Evolutionary conservation across 2,329 filamentous ascomycete species (phyloP), one percentile per base, ranked within the genome.

Genomic region (Diaporthe aspalathi): DNA sequence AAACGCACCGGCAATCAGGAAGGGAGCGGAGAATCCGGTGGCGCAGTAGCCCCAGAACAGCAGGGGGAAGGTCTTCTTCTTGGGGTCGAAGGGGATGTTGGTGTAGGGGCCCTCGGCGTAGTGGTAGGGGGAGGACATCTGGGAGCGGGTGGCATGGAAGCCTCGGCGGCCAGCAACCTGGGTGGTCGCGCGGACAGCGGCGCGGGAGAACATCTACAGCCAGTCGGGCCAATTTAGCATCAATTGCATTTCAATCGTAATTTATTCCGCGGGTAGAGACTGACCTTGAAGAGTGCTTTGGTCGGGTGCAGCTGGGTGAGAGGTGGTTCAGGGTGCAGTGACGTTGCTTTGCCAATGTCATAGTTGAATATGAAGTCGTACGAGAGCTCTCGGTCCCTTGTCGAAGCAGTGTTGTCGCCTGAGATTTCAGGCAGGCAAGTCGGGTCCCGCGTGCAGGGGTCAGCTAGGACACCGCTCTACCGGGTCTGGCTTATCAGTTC

Each of bases 1-100:
- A 76, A 71, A 88, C 88, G 80, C 81, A 90, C 89, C 80, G 76
- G 87, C 85, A 80, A 92, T 89, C 79, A 86, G 88, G 81, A 92
- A 91, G 76, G 91, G 91, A 70, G 86, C 85, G 80, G 85, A 80
- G 83, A 91, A 91, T 74, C 88, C 88, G 73, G 83, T 80, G 77
- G 78, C 80, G 78, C 82, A 81, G 87, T 93, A 96, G 74, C 81
- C 81, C 92, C 94, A 97, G 91, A 93, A 99, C 84, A 92, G 89
- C 77, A 94, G 74, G 76, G 86, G 89, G 83, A 99, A 99, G 86
- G 88, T 93, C 85, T 91, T 93, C 81, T 91, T 95, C 86, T 94
- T 88, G 77, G 96, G 93, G 89, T 99, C 97, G 91, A 99, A 99
- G 76, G 96, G 96, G 76, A 99, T 85, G 90, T 98, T 98, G 88